These are phyloP conservation scores for Alliaria petiolata DNA, from an alignment of 345 rosid genomes.

Conservation along the genomic window DNA sequence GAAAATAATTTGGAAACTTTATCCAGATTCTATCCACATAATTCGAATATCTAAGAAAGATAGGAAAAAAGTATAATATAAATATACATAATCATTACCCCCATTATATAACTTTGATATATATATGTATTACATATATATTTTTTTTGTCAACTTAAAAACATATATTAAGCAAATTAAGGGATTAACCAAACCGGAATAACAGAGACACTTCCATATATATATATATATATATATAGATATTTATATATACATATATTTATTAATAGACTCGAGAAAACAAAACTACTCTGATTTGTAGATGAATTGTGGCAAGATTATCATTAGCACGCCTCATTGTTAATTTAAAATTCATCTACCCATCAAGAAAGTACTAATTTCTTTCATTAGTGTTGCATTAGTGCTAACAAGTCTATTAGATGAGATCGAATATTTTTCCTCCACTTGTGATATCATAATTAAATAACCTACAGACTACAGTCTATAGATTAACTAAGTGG, in stretches of 20 bases:
- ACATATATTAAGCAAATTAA: no score
- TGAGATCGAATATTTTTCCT: constrained; percentile 24
- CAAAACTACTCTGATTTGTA: no score
- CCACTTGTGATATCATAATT: constrained; percentile 3
- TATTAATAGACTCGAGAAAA: no score
- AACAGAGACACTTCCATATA: no score
- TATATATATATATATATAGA: no score
- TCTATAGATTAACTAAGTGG: not conserved
- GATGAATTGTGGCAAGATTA: no score
- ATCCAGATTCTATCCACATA: constrained; percentile 21
- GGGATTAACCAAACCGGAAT: no score
- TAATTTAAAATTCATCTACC: not conserved
- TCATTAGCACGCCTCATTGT: not conserved
- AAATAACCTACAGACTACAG: not conserved
- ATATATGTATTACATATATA: not conserved
- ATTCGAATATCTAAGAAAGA: not conserved
- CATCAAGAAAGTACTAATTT: no score
- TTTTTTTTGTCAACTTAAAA: no score
- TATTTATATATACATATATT: no score
- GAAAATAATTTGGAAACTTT: not conserved
- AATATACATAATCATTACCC: not conserved
- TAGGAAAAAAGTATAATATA: not conserved
- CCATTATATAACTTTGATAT: no score
- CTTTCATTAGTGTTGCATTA: not conserved
- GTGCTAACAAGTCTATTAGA: not conserved